Conservation (phyloP, 2,329 filamentous ascomycete genomes). For the Talaromyces sp. region DNA sequence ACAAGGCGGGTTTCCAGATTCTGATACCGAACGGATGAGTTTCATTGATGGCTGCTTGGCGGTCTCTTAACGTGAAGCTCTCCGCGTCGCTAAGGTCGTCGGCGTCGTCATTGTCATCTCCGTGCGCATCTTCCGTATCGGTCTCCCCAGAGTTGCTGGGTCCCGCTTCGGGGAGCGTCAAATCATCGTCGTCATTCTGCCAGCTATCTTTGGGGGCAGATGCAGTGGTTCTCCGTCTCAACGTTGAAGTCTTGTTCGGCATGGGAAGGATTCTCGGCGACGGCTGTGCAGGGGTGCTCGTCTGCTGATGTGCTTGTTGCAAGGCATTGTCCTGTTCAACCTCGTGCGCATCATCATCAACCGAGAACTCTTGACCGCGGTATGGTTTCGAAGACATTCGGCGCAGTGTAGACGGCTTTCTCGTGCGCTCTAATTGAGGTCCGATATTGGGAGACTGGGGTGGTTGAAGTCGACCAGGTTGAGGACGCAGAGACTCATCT, state of each 20-base stretch:
- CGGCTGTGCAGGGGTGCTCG: constrained; percentile 25
- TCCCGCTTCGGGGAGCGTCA: constrained; percentile 31
- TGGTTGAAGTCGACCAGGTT: constrained; percentile 24
- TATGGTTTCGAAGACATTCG: constrained; percentile 76
- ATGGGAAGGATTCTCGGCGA: constrained; percentile 36
- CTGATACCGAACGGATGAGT: constrained; percentile 98
- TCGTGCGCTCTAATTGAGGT: constrained; percentile 46
- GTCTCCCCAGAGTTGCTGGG: constrained; percentile 24
- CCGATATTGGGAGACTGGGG: constrained; percentile 46
- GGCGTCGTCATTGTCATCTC: constrained; percentile 27
- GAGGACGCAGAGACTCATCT: constrained; percentile 8
- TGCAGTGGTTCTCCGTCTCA: constrained; percentile 37
- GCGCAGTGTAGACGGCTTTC: constrained; percentile 69
- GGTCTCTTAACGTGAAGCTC: constrained; percentile 95
- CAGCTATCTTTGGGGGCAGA: constrained; percentile 35
- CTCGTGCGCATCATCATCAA: constrained; percentile 80
- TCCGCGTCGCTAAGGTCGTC: constrained; percentile 75
- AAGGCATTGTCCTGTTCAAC: constrained; percentile 65
- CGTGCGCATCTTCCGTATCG: constrained; percentile 24
- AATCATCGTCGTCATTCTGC: constrained; percentile 38
- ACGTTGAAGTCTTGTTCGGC: constrained; percentile 36
- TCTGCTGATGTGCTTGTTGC: constrained; percentile 25
- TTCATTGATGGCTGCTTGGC: constrained; percentile 96
- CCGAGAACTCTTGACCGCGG: constrained; percentile 82
- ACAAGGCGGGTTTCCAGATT: constrained; percentile 96